Conservation (phyloP, 257 asterid species). For the Solanum piurae region DNA sequence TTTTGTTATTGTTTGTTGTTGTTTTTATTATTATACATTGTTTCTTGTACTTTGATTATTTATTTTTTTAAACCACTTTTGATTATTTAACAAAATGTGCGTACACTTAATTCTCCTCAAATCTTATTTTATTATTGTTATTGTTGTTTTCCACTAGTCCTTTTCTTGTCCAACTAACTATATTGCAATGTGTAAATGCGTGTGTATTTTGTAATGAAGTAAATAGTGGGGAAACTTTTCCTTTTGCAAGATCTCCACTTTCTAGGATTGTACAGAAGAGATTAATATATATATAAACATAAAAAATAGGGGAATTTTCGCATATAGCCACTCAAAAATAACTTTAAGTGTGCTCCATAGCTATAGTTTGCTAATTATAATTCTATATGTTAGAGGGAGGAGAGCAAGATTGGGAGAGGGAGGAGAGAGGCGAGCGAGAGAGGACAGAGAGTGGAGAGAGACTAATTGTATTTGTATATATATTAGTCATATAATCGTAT, state of each 20-base stretch:
- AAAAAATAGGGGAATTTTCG: no score
- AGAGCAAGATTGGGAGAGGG: no score
- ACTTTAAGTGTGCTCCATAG: no score
- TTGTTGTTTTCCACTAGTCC: no score
- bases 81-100: fast-evolving
- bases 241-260: neutral
- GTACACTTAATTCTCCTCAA: neutral
- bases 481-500: no score
- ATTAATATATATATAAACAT: neutral
- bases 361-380: no score
- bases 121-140: neutral
- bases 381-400: no score
- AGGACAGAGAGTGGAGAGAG: no score
- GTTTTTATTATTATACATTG: neutral
- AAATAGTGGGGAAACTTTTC: neutral
- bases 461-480: no score
- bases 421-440: no score
- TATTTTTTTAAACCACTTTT: fast-evolving
- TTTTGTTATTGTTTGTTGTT: neutral
- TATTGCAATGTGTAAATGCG: neutral
- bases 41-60: neutral
- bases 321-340: no score
- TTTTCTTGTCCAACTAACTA: neutral
- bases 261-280: neutral
- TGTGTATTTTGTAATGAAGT: neutral